These are phyloP conservation scores for Dicorynia guianensis DNA, from an alignment of 306 rosid genomes.

Conservation along the genomic window DNA sequence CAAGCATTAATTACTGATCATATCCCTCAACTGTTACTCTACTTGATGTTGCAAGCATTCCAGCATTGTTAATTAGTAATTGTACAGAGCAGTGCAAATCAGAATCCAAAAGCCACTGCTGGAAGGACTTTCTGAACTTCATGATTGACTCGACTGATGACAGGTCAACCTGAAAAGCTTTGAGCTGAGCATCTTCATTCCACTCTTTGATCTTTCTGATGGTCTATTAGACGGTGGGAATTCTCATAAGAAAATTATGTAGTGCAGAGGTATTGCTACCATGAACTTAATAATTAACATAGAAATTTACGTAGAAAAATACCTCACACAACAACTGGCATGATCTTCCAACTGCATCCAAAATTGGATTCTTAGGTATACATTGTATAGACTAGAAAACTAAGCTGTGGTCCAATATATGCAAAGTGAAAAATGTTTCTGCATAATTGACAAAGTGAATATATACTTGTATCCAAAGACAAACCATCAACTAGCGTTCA, in stretches of 20 bases:
- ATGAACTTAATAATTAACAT: neutral
- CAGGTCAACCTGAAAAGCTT: constrained; percentile 77
- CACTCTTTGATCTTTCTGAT: constrained; percentile 60
- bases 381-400: constrained; percentile 20
- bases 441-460: constrained; percentile 14
- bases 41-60: constrained; percentile 83
- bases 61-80: constrained; percentile 86
- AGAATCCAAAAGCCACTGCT: constrained; percentile 77
- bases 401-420: constrained; percentile 1
- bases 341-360: constrained; percentile 87
- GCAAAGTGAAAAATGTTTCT: neutral
- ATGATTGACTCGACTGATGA: constrained; percentile 65
- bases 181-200: constrained; percentile 64
- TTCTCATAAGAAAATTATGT: constrained; percentile 27
- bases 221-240: constrained; percentile 56
- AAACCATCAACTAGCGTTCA: neutral
- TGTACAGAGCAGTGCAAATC: constrained; percentile 83
- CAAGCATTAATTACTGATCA: constrained; percentile 68
- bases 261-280: constrained; percentile 9
- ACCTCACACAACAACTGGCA: constrained; percentile 66
- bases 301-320: constrained; percentile 33
- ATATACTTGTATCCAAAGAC: neutral
- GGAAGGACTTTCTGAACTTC: constrained; percentile 63
- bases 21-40: constrained; percentile 78
- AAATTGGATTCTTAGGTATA: constrained; percentile 40